These are phyloP conservation scores for Rhizomucor pusillus DNA, from an alignment of 371 early-diverging fungal genomes.

Conservation along the genomic window DNA sequence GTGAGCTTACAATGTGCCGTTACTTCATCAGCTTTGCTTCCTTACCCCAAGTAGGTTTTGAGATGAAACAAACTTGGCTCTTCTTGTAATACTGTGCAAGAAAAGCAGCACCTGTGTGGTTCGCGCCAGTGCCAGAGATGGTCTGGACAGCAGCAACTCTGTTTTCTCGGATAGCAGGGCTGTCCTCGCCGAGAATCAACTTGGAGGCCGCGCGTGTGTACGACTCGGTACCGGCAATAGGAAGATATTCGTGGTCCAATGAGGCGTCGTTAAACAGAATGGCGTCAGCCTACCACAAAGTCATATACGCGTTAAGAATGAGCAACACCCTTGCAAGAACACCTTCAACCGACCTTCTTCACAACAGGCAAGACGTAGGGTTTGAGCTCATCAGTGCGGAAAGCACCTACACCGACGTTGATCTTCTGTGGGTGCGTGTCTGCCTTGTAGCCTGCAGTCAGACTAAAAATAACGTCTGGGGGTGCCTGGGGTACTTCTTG, in stretches of 20 bases:
- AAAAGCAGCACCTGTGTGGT: slow-evolving; percentile 84
- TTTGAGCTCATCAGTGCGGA: slow-evolving; percentile 87
- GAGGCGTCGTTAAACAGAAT: slow-evolving; percentile 66
- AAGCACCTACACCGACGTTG: slow-evolving; percentile 97
- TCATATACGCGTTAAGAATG: neutral
- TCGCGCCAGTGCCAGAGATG: slow-evolving; percentile 96
- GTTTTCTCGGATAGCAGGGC: slow-evolving; percentile 72
- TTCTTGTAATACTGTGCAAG: slow-evolving; percentile 68
- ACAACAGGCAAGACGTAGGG: slow-evolving; percentile 96
- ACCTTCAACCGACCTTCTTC: slow-evolving; percentile 60
- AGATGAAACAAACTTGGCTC: slow-evolving; percentile 74
- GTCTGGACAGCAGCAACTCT: slow-evolving; percentile 81
- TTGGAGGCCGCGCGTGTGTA: slow-evolving; percentile 77
- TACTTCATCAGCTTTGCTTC: no score
- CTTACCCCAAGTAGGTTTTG: slow-evolving; percentile 96
- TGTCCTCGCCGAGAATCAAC: slow-evolving; percentile 83
- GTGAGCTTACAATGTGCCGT: no score
- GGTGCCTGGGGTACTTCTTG: slow-evolving; percentile 70
- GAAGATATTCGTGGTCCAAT: slow-evolving; percentile 92
- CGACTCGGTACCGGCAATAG: slow-evolving; percentile 77
- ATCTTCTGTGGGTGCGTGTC: slow-evolving; percentile 81
- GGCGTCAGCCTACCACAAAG: slow-evolving; percentile 70
- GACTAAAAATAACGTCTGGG: slow-evolving; percentile 88
- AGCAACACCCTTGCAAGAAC: neutral
- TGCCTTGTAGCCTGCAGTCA: slow-evolving; percentile 80